Conservation (phyloP, 257 asterid species). For the Rhazya stricta region DNA sequence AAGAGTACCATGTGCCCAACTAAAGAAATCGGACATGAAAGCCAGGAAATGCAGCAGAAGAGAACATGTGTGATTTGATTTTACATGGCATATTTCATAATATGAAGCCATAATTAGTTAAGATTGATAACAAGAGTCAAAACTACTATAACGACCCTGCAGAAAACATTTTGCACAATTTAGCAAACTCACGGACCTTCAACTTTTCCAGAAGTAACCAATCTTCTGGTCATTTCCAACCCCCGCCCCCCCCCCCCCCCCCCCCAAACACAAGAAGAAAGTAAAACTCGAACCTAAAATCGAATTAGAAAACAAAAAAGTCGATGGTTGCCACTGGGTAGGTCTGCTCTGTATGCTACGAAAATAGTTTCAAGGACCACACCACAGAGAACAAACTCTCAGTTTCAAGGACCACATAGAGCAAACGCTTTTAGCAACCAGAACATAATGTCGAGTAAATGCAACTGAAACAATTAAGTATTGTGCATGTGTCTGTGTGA, state of each 20-base stretch:
- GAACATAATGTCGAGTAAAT: conserved; percentile 32
- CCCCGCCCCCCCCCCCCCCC: neutral
- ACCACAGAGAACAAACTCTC: neutral
- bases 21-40: conserved; percentile 11
- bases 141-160: neutral
- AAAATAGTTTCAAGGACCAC: conserved; percentile 29
- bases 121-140: neutral
- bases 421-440: conserved; percentile 18
- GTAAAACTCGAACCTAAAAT: neutral
- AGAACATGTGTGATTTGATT: conserved; percentile 11
- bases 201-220: neutral
- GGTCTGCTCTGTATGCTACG: conserved; percentile 32
- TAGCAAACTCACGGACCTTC: neutral
- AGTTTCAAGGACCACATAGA: neutral
- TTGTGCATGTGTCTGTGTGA: neutral
- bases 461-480: conserved; percentile 14
- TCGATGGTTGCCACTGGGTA: conserved; percentile 19
- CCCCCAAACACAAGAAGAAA: neutral
- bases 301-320: conserved; percentile 6
- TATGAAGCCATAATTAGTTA: neutral
- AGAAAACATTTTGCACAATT: neutral
- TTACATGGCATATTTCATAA: neutral
- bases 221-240: neutral
- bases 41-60: conserved; percentile 10
- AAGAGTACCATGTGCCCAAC: conserved; percentile 28